Evolutionary conservation across 345 rosid genomes (phyloP).

Genomic region (Isatis tinctoria): DNA sequence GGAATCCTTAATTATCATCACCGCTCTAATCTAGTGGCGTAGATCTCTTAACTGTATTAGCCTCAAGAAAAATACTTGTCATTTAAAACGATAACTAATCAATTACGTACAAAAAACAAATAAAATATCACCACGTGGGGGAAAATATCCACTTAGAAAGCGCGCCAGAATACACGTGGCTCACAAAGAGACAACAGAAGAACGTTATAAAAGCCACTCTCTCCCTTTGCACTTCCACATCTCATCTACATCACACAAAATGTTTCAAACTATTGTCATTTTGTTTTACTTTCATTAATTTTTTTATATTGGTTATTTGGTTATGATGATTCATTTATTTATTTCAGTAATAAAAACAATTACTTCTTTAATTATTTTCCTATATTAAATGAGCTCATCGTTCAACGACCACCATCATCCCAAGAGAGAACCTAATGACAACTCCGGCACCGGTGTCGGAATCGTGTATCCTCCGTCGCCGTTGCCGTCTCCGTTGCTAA

Average conservation of each 20-base stretch:
- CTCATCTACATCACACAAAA: not conserved
- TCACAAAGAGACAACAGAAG: not conserved
- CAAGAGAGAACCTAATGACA: conserved; percentile 23
- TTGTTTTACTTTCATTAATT: not conserved
- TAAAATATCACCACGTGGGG: not conserved
- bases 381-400: conserved; percentile 16
- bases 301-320: not conserved
- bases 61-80: not conserved
- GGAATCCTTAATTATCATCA: too few species aligned
- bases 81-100: not conserved
- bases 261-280: not conserved
- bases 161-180: conserved; percentile 15
- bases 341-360: not conserved
- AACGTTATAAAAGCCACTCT: conserved; percentile 21
- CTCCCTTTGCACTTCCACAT: not conserved
- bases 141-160: not conserved
- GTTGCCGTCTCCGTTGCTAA: conserved; percentile 11
- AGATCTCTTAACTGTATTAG: conserved; percentile 5
- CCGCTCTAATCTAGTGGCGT: conserved; percentile 31
- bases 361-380: not conserved
- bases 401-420: conserved; percentile 12
- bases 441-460: not conserved
- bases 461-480: conserved; percentile 16
- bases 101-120: not conserved
- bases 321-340: not conserved